Evolutionary conservation across 208 protist genomes (phyloP).

Genomic region (Trypanosoma melophagium): DNA sequence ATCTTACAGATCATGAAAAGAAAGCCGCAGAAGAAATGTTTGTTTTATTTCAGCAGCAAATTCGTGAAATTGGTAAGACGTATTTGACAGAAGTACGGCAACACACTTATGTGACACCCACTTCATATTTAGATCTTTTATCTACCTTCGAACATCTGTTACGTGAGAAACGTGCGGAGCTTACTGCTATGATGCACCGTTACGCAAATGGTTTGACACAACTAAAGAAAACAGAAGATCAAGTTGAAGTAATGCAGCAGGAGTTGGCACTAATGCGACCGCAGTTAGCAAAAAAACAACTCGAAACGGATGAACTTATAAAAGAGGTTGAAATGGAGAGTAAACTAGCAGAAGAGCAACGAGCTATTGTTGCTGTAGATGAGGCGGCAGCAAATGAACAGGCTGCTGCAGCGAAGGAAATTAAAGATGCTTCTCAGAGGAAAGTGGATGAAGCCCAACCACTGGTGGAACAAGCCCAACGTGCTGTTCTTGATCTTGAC

Average conservation of each 20-base stretch:
- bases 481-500: conserved; percentile 92
- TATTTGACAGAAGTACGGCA: conserved; percentile 91
- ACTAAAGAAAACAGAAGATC: conserved; percentile 91
- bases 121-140: conserved; percentile 95
- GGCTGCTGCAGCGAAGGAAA: conserved; percentile 87
- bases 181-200: conserved; percentile 83
- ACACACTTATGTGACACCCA: conserved; percentile 95
- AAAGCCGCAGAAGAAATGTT: conserved; percentile 86
- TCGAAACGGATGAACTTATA: conserved; percentile 88
- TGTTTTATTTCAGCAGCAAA: conserved; percentile 90
- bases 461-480: conserved; percentile 92
- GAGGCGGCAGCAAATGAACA: conserved; percentile 90
- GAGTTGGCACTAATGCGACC: conserved; percentile 90
- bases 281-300: conserved; percentile 90
- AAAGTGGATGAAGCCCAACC: conserved; percentile 95
- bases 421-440: conserved; percentile 95
- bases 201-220: conserved; percentile 89
- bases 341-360: conserved; percentile 80
- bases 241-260: conserved; percentile 95
- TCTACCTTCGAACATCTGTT: conserved; percentile 91
- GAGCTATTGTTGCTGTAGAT: conserved; percentile 86
- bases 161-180: conserved; percentile 73
- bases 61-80: conserved; percentile 68
- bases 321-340: conserved; percentile 86
- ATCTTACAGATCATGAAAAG: conserved; percentile 73